Evolutionary conservation across 306 rosid species (phyloP).

Genomic region (Styphnolobium japonicum): DNA sequence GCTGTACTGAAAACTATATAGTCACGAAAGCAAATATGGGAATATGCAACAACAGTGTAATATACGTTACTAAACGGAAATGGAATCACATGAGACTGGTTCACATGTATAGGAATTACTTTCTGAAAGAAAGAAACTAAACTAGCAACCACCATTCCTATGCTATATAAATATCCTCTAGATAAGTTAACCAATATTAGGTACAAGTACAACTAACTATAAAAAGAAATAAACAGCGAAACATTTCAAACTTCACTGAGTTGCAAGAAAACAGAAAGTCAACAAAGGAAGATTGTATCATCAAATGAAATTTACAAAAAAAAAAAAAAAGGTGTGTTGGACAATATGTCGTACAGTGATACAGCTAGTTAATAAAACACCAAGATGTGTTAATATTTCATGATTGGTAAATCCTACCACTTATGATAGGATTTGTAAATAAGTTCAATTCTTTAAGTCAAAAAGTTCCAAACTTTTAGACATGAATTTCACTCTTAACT

Average conservation of each 20-base stretch:
- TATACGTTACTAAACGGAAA: background rate
- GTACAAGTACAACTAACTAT: background rate
- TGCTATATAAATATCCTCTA: background rate
- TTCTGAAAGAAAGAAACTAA: background rate
- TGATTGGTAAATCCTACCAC: no score
- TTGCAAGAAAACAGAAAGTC: constrained; percentile 13
- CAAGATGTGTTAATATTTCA: background rate
- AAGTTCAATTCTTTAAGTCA: no score
- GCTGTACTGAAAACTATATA: background rate
- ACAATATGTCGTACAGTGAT: background rate
- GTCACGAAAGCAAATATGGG: background rate
- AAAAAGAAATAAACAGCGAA: background rate
- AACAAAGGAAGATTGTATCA: constrained; percentile 10
- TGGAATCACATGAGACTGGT: background rate
- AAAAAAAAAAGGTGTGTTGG: background rate
- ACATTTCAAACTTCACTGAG: background rate
- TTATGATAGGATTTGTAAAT: no score
- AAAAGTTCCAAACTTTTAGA: background rate
- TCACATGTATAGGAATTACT: background rate
- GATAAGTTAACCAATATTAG: constrained; percentile 5
- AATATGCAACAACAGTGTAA: background rate
- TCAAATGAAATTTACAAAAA: background rate
- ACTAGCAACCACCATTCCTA: background rate
- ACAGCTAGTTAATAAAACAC: background rate
- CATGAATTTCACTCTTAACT: background rate